These are phyloP conservation scores for Lodderomyces jiufengensis DNA, from an alignment of 1,139 yeast genomes.

Conservation along the genomic window DNA sequence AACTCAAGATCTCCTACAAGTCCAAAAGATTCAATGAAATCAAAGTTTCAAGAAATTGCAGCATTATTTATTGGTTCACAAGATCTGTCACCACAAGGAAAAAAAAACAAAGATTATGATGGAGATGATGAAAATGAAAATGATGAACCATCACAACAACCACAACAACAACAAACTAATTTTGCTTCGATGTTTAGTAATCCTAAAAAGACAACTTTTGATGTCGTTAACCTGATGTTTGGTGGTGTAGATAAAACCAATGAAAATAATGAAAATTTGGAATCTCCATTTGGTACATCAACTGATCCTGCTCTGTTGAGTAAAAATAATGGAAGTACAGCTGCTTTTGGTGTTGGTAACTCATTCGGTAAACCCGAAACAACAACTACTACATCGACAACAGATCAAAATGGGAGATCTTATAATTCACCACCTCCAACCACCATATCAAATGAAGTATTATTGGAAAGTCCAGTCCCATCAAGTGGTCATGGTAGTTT, in stretches of 20 bases:
- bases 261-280: too few species aligned
- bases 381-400: neutral
- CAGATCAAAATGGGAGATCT: neutral
- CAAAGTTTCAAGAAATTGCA: too few species aligned
- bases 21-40: too few species aligned
- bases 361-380: neutral
- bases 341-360: slow-evolving; percentile 5
- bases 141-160: neutral
- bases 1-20: too few species aligned
- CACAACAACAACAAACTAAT: too few species aligned
- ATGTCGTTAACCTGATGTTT: too few species aligned
- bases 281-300: too few species aligned
- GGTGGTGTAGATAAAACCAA: too few species aligned
- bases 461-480: neutral
- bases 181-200: too few species aligned
- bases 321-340: neutral
- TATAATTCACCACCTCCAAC: neutral
- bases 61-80: too few species aligned
- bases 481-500: neutral
- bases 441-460: neutral
- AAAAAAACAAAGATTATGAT: neutral
- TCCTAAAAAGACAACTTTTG: too few species aligned
- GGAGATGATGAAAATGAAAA: neutral
- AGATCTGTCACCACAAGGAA: neutral
- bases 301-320: neutral